A percentile compares a stretch with the other conserved stretches of the same genome.
Evolutionary conservation across 2,329 filamentous ascomycete species (phyloP).

Genomic region (Fusarium protoensiforme): DNA sequence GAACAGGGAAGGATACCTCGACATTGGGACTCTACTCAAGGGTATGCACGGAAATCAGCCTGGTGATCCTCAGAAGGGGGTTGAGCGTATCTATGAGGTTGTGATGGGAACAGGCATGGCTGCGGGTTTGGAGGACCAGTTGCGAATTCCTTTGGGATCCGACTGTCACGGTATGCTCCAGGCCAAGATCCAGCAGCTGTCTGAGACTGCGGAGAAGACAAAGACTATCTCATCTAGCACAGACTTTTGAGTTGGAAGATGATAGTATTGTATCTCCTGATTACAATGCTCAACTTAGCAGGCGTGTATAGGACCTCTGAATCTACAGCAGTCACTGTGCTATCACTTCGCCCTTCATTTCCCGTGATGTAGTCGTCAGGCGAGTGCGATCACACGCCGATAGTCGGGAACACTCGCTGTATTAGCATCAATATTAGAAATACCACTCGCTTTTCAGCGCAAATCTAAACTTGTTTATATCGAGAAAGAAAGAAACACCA

Average conservation of each 20-base stretch:
- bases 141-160: neutral
- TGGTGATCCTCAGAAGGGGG: neutral
- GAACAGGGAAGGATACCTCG: neutral
- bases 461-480: neutral
- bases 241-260: neutral
- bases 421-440: neutral
- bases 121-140: neutral
- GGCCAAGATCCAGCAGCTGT: neutral
- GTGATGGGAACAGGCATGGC: neutral
- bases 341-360: neutral
- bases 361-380: neutral
- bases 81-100: neutral
- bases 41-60: neutral
- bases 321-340: neutral
- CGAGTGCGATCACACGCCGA: neutral
- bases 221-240: neutral
- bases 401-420: neutral
- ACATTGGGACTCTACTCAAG: neutral
- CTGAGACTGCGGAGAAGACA: neutral
- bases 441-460: neutral
- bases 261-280: neutral
- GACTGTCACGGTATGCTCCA: neutral
- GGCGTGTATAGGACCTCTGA: too few relatives aligned
- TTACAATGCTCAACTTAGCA: too few relatives aligned
- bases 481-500: neutral